Percentiles rank a stretch among this genome's conserved stretches.
Evolutionary conservation across 495 filamentous ascomycete species (phyloP).

Genomic region (Neurospora sp.): DNA sequence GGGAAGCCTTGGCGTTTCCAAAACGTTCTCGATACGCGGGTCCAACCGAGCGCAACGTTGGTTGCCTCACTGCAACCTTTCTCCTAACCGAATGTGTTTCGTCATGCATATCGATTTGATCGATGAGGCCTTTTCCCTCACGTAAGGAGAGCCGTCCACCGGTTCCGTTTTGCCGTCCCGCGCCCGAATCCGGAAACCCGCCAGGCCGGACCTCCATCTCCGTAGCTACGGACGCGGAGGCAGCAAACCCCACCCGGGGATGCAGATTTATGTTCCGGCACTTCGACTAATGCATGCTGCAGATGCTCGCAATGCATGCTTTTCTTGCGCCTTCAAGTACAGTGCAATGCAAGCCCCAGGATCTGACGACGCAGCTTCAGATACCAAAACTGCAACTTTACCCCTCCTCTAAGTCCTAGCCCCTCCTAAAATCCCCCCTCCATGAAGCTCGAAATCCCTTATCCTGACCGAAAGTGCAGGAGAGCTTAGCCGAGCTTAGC

Average conservation of each 20-base stretch:
- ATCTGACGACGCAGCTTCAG: neutral
- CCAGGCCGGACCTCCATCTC: neutral
- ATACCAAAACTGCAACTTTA: neutral
- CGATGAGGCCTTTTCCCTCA: neutral
- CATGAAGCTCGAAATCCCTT: neutral
- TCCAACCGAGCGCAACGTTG: neutral
- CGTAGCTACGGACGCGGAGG: neutral
- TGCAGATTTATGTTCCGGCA: neutral
- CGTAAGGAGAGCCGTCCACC: too few species aligned
- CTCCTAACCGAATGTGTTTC: neutral
- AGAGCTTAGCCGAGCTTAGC: neutral
- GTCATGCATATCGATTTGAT: neutral
- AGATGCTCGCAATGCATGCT: neutral
- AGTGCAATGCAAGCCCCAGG: neutral
- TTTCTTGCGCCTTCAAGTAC: neutral
- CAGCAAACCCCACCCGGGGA: neutral
- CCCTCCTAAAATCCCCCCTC: neutral
- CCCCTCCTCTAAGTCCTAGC: neutral
- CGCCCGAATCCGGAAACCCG: neutral
- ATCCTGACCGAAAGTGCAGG: neutral
- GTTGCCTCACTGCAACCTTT: neutral
- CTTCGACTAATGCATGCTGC: neutral
- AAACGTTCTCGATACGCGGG: neutral
- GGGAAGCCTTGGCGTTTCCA: neutral
- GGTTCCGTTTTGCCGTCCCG: neutral